Evolutionary conservation across 139 green algal genomes (phyloP).

Genomic region (Auxenochlorella pyrenoidosa): DNA sequence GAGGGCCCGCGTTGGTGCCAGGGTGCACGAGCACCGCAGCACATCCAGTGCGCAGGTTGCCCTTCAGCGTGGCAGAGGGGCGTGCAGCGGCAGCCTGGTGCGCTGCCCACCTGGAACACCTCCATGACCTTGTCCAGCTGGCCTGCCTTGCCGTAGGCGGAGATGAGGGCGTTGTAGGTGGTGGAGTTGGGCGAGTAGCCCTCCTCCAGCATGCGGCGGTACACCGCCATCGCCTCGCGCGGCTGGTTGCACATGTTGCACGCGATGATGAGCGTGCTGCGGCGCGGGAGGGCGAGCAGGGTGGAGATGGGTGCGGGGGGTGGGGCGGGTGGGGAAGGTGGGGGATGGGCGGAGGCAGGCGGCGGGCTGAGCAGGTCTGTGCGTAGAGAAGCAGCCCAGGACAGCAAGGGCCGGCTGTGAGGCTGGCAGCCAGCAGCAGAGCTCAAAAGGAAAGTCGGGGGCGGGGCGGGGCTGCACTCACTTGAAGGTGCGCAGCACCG

Average conservation of each 20-base stretch:
- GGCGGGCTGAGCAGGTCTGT: not conserved
- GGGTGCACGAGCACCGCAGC: too few species aligned
- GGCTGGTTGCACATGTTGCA: constrained; percentile 93
- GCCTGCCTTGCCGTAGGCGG: constrained; percentile 73
- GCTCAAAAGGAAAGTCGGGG: too few species aligned
- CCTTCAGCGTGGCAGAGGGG: too few species aligned
- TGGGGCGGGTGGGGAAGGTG: not conserved
- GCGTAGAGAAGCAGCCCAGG: too few species aligned
- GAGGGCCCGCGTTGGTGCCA: too few species aligned
- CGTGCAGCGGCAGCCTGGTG: too few species aligned
- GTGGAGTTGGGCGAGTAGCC: constrained; percentile 82
- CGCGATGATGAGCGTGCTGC: constrained; percentile 83
- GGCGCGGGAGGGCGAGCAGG: not conserved
- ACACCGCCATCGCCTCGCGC: constrained; percentile 70
- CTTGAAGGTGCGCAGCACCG: constrained; percentile 88
- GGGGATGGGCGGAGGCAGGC: not conserved
- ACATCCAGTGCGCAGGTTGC: too few species aligned
- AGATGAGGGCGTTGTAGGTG: constrained; percentile 88
- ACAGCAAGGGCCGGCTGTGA: too few species aligned
- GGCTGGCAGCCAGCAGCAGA: too few species aligned
- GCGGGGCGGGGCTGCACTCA: not conserved
- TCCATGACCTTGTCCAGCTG: constrained; percentile 70
- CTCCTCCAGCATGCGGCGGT: constrained; percentile 66
- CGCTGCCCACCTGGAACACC: constrained; percentile 60
- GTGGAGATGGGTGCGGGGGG: not conserved